Evolutionary conservation across 2,329 filamentous ascomycete genomes (phyloP).

Genomic region (Calonectria pteridis): DNA sequence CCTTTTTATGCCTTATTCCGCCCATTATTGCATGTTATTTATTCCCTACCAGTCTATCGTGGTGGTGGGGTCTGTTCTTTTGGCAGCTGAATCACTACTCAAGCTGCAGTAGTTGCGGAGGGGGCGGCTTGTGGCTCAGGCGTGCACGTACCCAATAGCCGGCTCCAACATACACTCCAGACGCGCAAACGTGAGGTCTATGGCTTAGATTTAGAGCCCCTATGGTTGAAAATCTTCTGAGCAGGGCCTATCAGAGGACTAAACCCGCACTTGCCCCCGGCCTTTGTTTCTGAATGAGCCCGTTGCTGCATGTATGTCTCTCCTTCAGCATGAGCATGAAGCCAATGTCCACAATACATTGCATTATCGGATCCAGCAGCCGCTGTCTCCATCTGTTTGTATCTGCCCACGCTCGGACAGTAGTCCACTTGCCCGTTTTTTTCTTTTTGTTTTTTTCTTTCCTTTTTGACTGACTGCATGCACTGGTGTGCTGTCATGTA

Average conservation of each 20-base stretch:
- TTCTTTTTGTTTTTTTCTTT: background rate
- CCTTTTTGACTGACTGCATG: background rate
- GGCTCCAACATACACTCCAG: background rate
- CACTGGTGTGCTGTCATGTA: background rate
- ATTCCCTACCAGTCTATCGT: background rate
- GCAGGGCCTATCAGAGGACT: background rate
- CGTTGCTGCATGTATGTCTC: background rate
- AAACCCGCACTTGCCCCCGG: background rate
- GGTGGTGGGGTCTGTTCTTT: background rate
- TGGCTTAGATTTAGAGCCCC: background rate
- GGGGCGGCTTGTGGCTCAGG: constrained; percentile 16
- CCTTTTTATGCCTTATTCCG: background rate
- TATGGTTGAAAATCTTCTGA: background rate
- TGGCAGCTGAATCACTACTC: constrained; percentile 34
- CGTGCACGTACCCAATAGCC: constrained; percentile 2
- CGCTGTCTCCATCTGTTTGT: background rate
- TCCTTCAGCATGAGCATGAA: background rate
- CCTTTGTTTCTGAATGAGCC: constrained; percentile 1
- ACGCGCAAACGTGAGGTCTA: background rate
- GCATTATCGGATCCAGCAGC: background rate
- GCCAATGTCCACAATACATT: constrained; percentile 11
- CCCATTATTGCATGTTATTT: background rate
- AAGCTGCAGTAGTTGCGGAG: constrained; percentile 16
- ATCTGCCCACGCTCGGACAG: constrained; percentile 37
- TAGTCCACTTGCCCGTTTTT: constrained; percentile 23